Evolutionary conservation across 2,329 filamentous ascomycete genomes (phyloP).

Genomic region (Coniochaeta hoffmannii): DNA sequence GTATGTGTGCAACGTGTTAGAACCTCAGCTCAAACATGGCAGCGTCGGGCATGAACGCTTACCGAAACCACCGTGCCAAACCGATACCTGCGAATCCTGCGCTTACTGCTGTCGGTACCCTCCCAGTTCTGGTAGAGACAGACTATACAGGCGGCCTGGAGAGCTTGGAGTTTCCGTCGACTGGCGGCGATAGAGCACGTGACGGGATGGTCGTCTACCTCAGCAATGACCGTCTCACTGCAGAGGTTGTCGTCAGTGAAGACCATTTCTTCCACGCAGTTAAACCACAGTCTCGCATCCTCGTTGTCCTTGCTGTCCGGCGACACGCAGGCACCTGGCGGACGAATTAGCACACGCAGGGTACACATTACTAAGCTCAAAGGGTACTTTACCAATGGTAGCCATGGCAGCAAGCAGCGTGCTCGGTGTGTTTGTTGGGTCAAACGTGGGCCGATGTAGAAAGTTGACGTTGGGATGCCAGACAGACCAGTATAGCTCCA

Average conservation of each 20-base stretch:
- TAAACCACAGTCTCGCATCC: conserved; percentile 25
- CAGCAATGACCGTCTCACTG: conserved; percentile 15
- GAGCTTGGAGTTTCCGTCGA: conserved; percentile 21
- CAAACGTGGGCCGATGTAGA: conserved; percentile 26
- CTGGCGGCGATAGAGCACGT: conserved; percentile 8
- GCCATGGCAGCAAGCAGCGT: conserved; percentile 26
- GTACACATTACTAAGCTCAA: not conserved
- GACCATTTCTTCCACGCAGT: conserved; percentile 29
- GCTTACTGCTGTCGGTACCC: conserved; percentile 23
- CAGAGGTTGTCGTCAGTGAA: conserved; percentile 28
- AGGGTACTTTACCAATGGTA: conserved; percentile 19
- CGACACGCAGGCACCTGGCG: conserved; percentile 20
- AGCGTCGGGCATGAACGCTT: conserved; percentile 4
- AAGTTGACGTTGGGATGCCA: conserved; percentile 29
- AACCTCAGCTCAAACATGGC: conserved; percentile 4
- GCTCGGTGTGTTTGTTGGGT: conserved; percentile 19
- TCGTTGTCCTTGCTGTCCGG: conserved; percentile 21
- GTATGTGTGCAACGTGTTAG: not conserved
- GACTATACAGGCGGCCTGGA: conserved; percentile 28
- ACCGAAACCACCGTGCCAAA: conserved; percentile 28
- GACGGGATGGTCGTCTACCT: conserved; percentile 3
- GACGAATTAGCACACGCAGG: not conserved
- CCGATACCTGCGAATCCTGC: conserved; percentile 25
- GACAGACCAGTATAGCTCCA: conserved; percentile 26
- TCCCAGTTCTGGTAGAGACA: conserved; percentile 32